Evolutionary conservation across 352 stramenopile species (phyloP), one percentile per base, ranked within the genome.

Genomic region (Phytophthora syringae): DNA sequence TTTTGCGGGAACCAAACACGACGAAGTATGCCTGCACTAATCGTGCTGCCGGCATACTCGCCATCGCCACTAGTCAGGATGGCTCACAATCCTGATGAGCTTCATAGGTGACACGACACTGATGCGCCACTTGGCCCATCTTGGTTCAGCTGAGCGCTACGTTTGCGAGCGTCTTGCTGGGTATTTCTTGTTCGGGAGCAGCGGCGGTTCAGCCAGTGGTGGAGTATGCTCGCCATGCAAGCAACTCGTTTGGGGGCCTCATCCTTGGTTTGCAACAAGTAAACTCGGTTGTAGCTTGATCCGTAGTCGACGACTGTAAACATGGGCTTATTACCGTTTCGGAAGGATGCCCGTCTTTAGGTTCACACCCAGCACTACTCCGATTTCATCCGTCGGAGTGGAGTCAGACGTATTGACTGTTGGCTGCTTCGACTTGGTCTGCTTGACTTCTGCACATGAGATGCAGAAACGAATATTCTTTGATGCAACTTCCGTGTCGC

Each of bases 291-390:
- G 47, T 45, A 64, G 7, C n/a, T 47, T 12, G 47, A 49, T 12
- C 15, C 53, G 20, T 70, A 54, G 32, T 70, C 54, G 1, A 70
- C 32, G 1, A 70, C 56, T 1, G 61, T 70, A 0, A 70, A 28
- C 2, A 70, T 42, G 22, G 64, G 61, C 7, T 37, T 52, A 27
- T 66, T 32, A 0, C 56, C 44, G 16, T 53, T 49, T 1, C 56
- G n/a, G 49, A 9, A 3, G 15, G 5, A 67, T 20, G 36, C 56
- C 49, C 0, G 36, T 50, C 20, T 72, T 72, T 6, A 67, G 9
- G 22, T 67, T 50, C 1, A 72, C 28, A 2, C 50, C 32, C 11
- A 72, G 12, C 0, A 53, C 37, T 20, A 56, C 56, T 5, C 64
- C 64, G 22, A 67, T 13, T 37, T 62, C 34, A 55, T 62, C 50